These are phyloP conservation scores for Podochytrium sp. DNA, from an alignment of 192 early-diverging fungal genomes.

Conservation along the genomic window DNA sequence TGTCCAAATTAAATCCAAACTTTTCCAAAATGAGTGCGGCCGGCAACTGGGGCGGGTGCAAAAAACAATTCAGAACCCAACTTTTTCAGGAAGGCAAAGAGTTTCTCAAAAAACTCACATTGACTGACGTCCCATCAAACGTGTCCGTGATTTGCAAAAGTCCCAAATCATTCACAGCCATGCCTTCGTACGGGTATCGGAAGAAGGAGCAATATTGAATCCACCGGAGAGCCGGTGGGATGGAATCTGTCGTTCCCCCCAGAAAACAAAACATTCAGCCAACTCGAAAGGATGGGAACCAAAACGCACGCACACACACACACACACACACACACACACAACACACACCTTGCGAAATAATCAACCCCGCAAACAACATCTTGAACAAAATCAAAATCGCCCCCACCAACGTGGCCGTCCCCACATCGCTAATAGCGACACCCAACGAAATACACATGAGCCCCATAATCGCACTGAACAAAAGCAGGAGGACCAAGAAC, in stretches of 20 bases:
- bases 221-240: slow-evolving; percentile 64
- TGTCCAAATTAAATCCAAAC: slow-evolving; percentile 49
- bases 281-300: not conserved
- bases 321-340: not conserved
- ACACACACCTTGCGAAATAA: slow-evolving; percentile 63
- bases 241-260: slow-evolving; percentile 38
- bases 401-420: slow-evolving; percentile 64
- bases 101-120: slow-evolving; percentile 28
- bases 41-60: slow-evolving; percentile 13
- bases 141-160: slow-evolving; percentile 39
- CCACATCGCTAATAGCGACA: slow-evolving; percentile 56
- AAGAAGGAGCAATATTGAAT: slow-evolving; percentile 75
- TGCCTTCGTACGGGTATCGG: slow-evolving; percentile 75
- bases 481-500: slow-evolving; percentile 63
- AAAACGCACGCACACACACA: not conserved
- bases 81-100: too few species aligned
- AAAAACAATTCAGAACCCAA: slow-evolving; percentile 13
- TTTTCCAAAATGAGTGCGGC: slow-evolving; percentile 42
- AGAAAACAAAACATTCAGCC: slow-evolving; percentile 3
- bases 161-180: slow-evolving; percentile 65
- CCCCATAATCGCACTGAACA: slow-evolving; percentile 68
- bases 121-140: slow-evolving; percentile 42
- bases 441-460: slow-evolving; percentile 65
- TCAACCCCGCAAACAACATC: slow-evolving; percentile 77
- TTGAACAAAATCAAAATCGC: slow-evolving; percentile 73